Percentiles rank a stretch among this genome's conserved stretches.
These are phyloP conservation scores for Hymenotorrendiella dingleyae DNA, from an alignment of 2,329 filamentous ascomycete genomes.

Conservation along the genomic window DNA sequence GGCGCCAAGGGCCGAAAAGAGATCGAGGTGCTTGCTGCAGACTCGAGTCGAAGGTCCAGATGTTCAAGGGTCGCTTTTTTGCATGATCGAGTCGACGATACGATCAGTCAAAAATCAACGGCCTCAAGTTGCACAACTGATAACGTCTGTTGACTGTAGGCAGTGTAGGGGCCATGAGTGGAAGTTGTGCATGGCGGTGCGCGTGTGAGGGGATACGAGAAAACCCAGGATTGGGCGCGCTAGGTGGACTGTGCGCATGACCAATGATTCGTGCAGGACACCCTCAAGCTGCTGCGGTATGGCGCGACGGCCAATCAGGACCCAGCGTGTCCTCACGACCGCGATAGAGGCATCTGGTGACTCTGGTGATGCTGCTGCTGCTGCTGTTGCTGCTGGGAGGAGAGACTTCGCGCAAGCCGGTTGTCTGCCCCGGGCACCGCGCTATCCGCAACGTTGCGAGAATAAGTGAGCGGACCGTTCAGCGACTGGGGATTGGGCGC, in stretches of 20 bases:
- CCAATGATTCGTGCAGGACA: conserved; percentile 25
- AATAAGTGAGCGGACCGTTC: conserved; percentile 16
- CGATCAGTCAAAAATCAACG: not conserved
- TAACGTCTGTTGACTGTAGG: conserved; percentile 1
- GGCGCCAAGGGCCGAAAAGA: too few species aligned
- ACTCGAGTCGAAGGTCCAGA: too few species aligned
- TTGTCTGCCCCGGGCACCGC: conserved; percentile 20
- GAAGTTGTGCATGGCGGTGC: not conserved
- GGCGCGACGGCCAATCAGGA: conserved; percentile 17
- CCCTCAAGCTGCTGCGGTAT: conserved; percentile 17
- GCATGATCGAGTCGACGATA: too few species aligned
- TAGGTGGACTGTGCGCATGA: conserved; percentile 22
- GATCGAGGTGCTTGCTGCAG: too few species aligned
- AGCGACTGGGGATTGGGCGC: conserved; percentile 17
- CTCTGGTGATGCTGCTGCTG: conserved; percentile 17
- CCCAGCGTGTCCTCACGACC: conserved; percentile 17
- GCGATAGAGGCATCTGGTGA: conserved; percentile 27
- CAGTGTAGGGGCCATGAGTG: not conserved
- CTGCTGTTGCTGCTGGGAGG: conserved; percentile 18
- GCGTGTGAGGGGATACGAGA: conserved; percentile 18
- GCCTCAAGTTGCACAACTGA: not conserved
- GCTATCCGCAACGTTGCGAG: conserved; percentile 21
- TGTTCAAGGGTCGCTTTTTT: too few species aligned
- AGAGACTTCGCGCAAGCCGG: conserved; percentile 19
- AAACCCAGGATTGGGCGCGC: conserved; percentile 14